Base-by-base conservation (phyloP, 2,329 filamentous ascomycete species). In the Monilinia laxa region DNA sequence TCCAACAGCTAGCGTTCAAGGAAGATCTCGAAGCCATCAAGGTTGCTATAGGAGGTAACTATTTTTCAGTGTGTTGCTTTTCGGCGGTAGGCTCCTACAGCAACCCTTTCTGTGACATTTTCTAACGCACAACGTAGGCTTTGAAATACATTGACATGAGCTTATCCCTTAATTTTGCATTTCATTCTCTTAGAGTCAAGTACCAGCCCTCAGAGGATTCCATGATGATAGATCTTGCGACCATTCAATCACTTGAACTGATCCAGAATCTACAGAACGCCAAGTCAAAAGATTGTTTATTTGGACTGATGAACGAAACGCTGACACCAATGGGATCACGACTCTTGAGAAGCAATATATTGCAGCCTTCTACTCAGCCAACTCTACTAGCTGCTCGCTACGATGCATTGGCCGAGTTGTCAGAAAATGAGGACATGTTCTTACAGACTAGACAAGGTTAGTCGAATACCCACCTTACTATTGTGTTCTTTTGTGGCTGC, bases 181-280 rank as follows among this genome's bases (percentile, higher is more conserved):
- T 84, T n/a, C 89, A 95, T 75, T 93, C 93, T 25, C 84, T 98
- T 42, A 87, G 92, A 4, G 90, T 98, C 74, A 89, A 87, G 70
- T 97, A 96, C 72, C 89, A 94, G 73, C 90, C 93, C 0, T 93
- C 92, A 0, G 91, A 96, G 75, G 91, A 94, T 31, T 91, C 92
- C 0, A 97, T 98, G 93, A 92, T 96, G 85, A 96, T 98, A 72
- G 94, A 97, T 73, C 83, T 95, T 2, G 90, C 92, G 0, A 96
- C 93, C 0, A 92, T 97, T 38, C 85, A 89, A 49, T 92, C 92
- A 0, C 81, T 99, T 3, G 95, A 99, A 76, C 83, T 99, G 7
- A 90, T 98, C 35, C 92, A 97, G 73, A 99, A 97, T 71, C 75
- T 93, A 0, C 88, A 91, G 16, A 88, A 90, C 71, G 75, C 87